Percentiles rank a stretch among this genome's conserved stretches.
These are phyloP conservation scores for Backusella sp. DNA, from an alignment of 192 early-diverging fungal species.

Conservation along the genomic window DNA sequence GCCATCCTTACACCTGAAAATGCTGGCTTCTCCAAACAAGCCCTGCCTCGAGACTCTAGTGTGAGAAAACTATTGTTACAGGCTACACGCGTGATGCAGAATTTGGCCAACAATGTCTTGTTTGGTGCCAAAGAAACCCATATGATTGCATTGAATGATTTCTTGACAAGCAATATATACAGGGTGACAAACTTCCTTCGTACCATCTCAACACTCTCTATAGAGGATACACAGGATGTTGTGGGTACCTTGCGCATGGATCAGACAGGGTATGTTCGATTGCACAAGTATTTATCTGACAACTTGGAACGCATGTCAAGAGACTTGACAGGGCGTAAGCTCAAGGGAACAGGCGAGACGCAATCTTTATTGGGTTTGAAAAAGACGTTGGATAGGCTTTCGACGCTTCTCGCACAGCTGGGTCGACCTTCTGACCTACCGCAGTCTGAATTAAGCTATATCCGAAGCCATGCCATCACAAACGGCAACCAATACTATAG, in stretches of 20 bases:
- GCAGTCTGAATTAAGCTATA: conserved; percentile 34
- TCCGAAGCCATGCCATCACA: conserved; percentile 41
- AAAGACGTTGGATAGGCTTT: conserved; percentile 72
- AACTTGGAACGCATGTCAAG: conserved; percentile 69
- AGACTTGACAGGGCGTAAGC: conserved; percentile 55
- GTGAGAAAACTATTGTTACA: conserved; percentile 82
- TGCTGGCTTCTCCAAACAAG: conserved; percentile 63
- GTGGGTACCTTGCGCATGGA: conserved; percentile 16
- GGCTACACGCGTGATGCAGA: conserved; percentile 96
- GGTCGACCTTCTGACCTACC: conserved; percentile 72
- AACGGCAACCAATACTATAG: conserved; percentile 41
- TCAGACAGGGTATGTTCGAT: conserved; percentile 25
- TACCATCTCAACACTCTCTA: conserved; percentile 59
- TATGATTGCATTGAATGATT: conserved; percentile 90
- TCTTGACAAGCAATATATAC: conserved; percentile 78
- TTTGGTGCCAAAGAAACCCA: conserved; percentile 95
- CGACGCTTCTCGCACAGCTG: conserved; percentile 76
- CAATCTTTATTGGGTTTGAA: conserved; percentile 45
- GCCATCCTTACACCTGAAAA: conserved; percentile 89
- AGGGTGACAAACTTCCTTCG: conserved; percentile 77
- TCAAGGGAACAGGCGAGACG: conserved; percentile 21
- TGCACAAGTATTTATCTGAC: conserved; percentile 66
- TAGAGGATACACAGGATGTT: neutral
- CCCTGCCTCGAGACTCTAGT: conserved; percentile 62
- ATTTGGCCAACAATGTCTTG: conserved; percentile 91